Conservation (phyloP, 495 filamentous ascomycete species). For the Diplogelasinospora grovesii region DNA sequence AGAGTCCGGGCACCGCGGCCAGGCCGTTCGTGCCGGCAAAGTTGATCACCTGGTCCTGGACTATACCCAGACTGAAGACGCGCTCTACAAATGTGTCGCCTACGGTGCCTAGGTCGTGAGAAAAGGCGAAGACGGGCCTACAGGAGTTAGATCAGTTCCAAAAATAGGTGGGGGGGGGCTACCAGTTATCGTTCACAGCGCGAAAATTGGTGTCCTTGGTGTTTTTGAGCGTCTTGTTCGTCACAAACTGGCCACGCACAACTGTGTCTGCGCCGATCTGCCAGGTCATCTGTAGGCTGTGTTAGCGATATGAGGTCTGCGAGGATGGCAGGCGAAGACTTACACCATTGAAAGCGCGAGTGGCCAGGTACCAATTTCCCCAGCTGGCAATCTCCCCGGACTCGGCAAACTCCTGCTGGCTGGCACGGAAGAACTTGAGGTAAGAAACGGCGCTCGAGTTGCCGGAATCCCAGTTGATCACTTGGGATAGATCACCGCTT, state of each 20-base stretch:
- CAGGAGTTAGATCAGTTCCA: constrained; percentile 9
- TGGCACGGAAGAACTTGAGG: constrained; percentile 52
- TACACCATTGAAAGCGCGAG: constrained; percentile 29
- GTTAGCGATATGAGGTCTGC: background rate
- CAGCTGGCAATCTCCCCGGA: constrained; percentile 70
- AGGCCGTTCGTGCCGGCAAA: constrained; percentile 68
- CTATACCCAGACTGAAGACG: constrained; percentile 75
- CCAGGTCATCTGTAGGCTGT: constrained; percentile 36
- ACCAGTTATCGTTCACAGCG: constrained; percentile 63
- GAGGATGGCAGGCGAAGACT: too few relatives aligned
- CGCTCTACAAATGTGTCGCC: constrained; percentile 24
- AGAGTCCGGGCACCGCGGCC: constrained; percentile 63
- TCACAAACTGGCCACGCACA: constrained; percentile 61
- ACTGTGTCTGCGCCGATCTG: constrained; percentile 61
- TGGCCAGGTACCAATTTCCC: constrained; percentile 74
- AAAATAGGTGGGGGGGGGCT: constrained; percentile 8
- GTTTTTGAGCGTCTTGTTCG: constrained; percentile 56
- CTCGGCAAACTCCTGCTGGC: constrained; percentile 64
- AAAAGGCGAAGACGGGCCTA: constrained; percentile 81
- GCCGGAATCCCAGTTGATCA: constrained; percentile 34
- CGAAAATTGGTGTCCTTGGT: constrained; percentile 60
- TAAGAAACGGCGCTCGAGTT: constrained; percentile 33
- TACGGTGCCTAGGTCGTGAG: constrained; percentile 60
- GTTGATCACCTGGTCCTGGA: constrained; percentile 66
- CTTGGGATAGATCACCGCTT: constrained; percentile 31